Conservation (phyloP, 202 grass and related monocot genomes). For the Carex arenaria region DNA sequence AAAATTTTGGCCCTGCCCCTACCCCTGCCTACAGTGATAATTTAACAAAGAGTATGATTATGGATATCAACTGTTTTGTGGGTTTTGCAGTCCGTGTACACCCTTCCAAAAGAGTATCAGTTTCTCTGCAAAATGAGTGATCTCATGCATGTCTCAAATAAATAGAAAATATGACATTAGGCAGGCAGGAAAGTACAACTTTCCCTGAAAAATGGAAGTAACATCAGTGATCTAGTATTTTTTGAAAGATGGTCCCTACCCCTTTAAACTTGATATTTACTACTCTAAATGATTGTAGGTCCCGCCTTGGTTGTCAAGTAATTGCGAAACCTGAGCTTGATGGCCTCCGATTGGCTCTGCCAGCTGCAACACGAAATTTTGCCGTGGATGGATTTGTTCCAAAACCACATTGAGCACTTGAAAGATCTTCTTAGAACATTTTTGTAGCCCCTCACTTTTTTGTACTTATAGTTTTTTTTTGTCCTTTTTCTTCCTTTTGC, state of each 20-base stretch:
- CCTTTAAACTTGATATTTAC: not conserved
- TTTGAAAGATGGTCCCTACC: not conserved
- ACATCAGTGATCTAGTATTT: not conserved
- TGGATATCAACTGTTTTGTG: no score
- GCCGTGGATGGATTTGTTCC: conserved; percentile 75
- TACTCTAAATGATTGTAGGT: conserved; percentile 36
- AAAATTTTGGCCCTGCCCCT: no score
- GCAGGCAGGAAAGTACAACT: not conserved
- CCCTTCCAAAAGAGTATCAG: not conserved
- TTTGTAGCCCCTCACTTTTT: conserved; percentile 24
- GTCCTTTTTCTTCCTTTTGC: no score
- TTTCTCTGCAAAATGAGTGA: not conserved
- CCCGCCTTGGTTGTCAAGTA: conserved; percentile 92
- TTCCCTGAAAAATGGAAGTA: not conserved
- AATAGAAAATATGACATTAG: not conserved
- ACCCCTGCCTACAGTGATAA: no score
- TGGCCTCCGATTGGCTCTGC: conserved; percentile 58
- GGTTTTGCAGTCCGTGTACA: no score
- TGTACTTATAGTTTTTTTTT: not conserved
- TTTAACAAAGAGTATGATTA: no score
- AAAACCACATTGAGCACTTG: conserved; percentile 50
- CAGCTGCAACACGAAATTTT: conserved; percentile 69
- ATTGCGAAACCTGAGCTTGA: conserved; percentile 78
- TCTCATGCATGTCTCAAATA: not conserved
- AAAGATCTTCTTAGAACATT: not conserved